phyloP scores from a whole-genome alignment of 116 monocot genomes.

The Thalassia testudinum region DNA sequence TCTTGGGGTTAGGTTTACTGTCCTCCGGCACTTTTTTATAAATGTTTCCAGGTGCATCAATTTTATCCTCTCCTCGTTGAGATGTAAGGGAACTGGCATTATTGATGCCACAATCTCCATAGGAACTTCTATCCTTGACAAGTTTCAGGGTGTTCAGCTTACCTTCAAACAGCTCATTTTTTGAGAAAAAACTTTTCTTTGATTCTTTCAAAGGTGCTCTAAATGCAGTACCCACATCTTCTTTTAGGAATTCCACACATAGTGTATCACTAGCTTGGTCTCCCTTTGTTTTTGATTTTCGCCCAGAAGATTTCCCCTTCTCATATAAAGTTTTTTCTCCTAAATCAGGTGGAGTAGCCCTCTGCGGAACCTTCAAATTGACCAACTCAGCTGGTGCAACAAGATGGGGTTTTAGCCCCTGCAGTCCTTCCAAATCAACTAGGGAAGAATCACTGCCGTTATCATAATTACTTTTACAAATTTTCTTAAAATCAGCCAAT shows the following conservation, averaged over 20 bases:
- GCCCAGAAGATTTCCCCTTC: slow-evolving; percentile 18
- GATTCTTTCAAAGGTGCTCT: slow-evolving; percentile 26
- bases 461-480: neutral
- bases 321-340: slow-evolving; percentile 18
- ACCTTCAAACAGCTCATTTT: slow-evolving; percentile 17
- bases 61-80: too few relatives aligned
- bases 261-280: slow-evolving; percentile 11
- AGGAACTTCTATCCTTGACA: slow-evolving; percentile 8
- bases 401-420: slow-evolving; percentile 14
- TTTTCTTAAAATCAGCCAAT: neutral
- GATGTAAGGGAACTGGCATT: too few relatives aligned
- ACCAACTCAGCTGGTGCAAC: slow-evolving; percentile 7
- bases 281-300: slow-evolving; percentile 25
- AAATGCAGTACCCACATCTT: slow-evolving; percentile 8
- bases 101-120: too few relatives aligned
- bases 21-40: too few relatives aligned
- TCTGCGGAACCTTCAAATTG: slow-evolving; percentile 18
- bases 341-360: slow-evolving; percentile 14
- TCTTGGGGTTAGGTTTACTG: too few relatives aligned
- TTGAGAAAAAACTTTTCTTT: slow-evolving; percentile 30
- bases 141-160: slow-evolving; percentile 27
- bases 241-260: slow-evolving; percentile 17
- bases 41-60: too few relatives aligned
- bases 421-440: slow-evolving; percentile 11
- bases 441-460: neutral